Conservation (phyloP, 176 grass and related monocot genomes). For the Avena atlantica region DNA sequence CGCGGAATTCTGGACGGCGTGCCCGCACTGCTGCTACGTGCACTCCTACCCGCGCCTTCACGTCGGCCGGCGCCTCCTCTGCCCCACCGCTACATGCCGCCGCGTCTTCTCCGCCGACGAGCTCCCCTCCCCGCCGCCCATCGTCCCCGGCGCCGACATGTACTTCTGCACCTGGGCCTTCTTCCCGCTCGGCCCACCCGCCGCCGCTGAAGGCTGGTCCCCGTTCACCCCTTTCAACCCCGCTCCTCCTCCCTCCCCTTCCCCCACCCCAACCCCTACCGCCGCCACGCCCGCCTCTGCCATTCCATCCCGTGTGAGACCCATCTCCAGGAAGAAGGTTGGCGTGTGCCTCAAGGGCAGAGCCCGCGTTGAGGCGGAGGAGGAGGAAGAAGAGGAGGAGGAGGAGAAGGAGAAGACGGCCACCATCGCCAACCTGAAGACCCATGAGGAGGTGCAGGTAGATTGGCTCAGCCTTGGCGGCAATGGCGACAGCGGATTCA, state of each 20-base stretch:
- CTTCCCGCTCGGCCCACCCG: conserved; percentile 48
- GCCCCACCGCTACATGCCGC: conserved; percentile 51
- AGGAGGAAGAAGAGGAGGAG: conserved; percentile 37
- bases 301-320: background rate
- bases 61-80: conserved; percentile 46
- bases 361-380: conserved; percentile 48
- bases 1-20: conserved; percentile 52
- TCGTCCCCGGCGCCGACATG: conserved; percentile 51
- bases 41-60: conserved; percentile 54
- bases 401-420: background rate
- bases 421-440: conserved; percentile 24
- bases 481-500: conserved; percentile 31
- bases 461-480: conserved; percentile 9
- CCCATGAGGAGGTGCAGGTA: background rate
- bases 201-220: conserved; percentile 20
- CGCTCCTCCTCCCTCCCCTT: background rate
- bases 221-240: conserved; percentile 49
- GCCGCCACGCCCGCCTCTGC: background rate
- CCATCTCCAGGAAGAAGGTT: conserved; percentile 50
- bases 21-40: conserved; percentile 57
- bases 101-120: conserved; percentile 46
- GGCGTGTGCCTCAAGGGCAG: conserved; percentile 59
- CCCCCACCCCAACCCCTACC: conserved; percentile 17
- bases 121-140: conserved; percentile 46
- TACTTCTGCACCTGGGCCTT: conserved; percentile 65